Percentiles rank a stretch among this genome's conserved stretches.
Evolutionary conservation across 768 basidiomycete species (phyloP).

Genomic region (Phylloporus arenicola): DNA sequence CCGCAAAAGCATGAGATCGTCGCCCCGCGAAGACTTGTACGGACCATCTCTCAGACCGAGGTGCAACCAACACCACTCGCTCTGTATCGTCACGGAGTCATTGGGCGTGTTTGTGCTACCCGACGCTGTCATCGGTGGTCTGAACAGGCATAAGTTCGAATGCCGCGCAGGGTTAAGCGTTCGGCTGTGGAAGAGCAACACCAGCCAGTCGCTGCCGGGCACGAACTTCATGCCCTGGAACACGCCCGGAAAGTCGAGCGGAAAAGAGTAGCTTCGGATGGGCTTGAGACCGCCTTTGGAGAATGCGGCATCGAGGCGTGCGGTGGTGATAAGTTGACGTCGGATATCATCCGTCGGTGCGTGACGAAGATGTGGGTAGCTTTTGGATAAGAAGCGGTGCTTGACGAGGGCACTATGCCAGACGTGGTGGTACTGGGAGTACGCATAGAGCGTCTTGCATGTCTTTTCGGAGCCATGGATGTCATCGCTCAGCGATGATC

Average conservation of each 20-base stretch:
- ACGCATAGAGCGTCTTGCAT: conserved; percentile 21
- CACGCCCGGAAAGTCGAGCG: conserved; percentile 26
- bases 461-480: conserved; percentile 12
- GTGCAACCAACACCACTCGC: conserved; percentile 26
- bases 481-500: not conserved
- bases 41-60: conserved; percentile 21
- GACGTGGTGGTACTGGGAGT: conserved; percentile 22
- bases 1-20: conserved; percentile 24
- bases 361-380: conserved; percentile 22
- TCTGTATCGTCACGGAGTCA: conserved; percentile 27
- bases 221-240: conserved; percentile 30
- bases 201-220: conserved; percentile 27
- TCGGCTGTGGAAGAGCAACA: conserved; percentile 29
- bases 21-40: conserved; percentile 29
- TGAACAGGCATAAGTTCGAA: conserved; percentile 27
- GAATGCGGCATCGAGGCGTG: conserved; percentile 21
- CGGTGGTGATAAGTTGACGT: conserved; percentile 20
- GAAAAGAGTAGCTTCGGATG: conserved; percentile 22
- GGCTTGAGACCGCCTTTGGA: conserved; percentile 10
- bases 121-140: conserved; percentile 10
- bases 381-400: conserved; percentile 22
- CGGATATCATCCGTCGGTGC: conserved; percentile 19
- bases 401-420: conserved; percentile 21
- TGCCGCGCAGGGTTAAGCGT: conserved; percentile 25
- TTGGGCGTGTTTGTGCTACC: not conserved